Base-by-base conservation (phyloP, 1,139 yeast genomes). In the Entelexis sorbosivorans region DNA sequence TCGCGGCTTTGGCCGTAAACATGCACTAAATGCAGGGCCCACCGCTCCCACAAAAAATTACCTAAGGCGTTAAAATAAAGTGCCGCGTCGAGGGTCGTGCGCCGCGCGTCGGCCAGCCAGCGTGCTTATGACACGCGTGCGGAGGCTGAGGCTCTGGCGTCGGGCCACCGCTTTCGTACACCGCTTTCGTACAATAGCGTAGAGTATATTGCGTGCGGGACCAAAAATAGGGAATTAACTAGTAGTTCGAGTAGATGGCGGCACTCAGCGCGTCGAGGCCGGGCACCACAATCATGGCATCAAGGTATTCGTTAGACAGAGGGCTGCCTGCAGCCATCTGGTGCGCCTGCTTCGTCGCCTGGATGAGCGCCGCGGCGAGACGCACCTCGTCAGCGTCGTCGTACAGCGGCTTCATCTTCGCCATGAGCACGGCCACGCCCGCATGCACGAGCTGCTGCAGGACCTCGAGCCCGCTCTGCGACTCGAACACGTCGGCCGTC, bases 201-300 rank as follows among this genome's bases (percentile, higher is more conserved):
- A n/a, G n/a, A n/a, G n/a, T n/a, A n/a, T n/a, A n/a, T n/a, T n/a
- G n/a, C n/a, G n/a, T n/a, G n/a, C n/a, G n/a, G n/a, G n/a, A n/a
- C 24, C 24, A 22, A 22, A 22, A 22, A 22, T 22, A 22, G 6
- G 16, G n/a, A 6, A 35, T 8, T 4, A 33, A 7, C 46, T 50
- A 56, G 66, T 84, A 86, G 64, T 87, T 87, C 33, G 95, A 82
- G 66, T 89, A 89, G 10, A 89, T 91, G 60, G 88, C 76, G 5
- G 96, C 96, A 67, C 95, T 81, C 61, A 89, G 76, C 55, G 88
- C 95, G 59, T 86, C 94, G 56, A 89, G 74, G 56, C 80, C 88
- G 26, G 78, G 80, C 33, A 78, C 70, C 50, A 66, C 66, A 51
- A 71, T 71, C 71, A 75, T 72, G 10, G 68, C 70, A 14, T 66